phyloP scores from a whole-genome alignment of 2,329 filamentous ascomycete species.

The Cytospora leucostoma region DNA sequence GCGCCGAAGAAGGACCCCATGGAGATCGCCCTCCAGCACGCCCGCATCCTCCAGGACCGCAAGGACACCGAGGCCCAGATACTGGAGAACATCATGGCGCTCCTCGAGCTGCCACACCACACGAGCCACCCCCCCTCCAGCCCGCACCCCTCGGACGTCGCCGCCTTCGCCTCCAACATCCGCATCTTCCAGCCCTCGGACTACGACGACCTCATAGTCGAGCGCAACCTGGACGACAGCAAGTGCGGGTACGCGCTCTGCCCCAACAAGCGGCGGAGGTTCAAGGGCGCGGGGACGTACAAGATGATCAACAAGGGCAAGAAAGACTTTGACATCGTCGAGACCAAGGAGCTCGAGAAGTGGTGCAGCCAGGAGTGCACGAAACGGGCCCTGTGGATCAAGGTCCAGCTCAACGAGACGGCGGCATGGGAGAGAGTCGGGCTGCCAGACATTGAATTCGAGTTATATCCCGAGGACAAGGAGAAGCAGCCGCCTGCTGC shows the following conservation, averaged over 20 bases:
- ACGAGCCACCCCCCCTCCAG: constrained; percentile 46
- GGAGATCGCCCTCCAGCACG: constrained; percentile 78
- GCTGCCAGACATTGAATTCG: constrained; percentile 56
- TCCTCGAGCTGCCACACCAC: constrained; percentile 61
- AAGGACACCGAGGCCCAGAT: constrained; percentile 78
- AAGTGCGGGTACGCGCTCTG: constrained; percentile 87
- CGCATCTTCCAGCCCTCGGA: constrained; percentile 80
- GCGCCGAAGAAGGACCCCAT: constrained; percentile 45
- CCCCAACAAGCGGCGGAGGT: constrained; percentile 59
- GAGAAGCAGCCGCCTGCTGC: not conserved
- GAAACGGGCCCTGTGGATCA: constrained; percentile 77
- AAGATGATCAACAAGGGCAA: constrained; percentile 60
- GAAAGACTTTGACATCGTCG: constrained; percentile 67
- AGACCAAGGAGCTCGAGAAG: constrained; percentile 71
- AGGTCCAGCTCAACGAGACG: constrained; percentile 82
- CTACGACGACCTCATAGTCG: constrained; percentile 84
- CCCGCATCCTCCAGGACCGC: constrained; percentile 76
- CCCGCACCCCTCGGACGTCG: constrained; percentile 60
- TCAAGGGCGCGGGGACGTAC: constrained; percentile 62
- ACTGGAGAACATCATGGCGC: constrained; percentile 68
- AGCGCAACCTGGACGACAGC: constrained; percentile 89
- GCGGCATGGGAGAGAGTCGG: constrained; percentile 81
- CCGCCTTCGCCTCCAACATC: constrained; percentile 66
- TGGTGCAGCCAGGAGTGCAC: constrained; percentile 87
- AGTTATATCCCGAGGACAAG: constrained; percentile 61